Base-by-base conservation (phyloP, 140 eudicot genomes). In the Oenanthe javanica region DNA sequence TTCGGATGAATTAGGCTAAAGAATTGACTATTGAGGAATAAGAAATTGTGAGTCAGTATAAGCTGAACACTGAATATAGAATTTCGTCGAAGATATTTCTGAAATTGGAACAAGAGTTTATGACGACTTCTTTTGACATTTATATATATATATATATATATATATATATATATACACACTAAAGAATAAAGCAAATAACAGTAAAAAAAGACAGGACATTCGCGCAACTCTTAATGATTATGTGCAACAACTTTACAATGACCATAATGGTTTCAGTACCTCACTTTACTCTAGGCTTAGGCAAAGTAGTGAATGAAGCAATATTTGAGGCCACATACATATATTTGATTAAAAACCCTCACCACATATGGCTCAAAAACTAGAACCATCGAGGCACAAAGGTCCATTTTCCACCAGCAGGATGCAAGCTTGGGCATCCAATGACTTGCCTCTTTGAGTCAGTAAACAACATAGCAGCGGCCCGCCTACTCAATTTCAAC, bases 281-380 rank as follows among this genome's bases (percentile, higher is more conserved):
- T 72, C 36, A 43, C 23, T 40, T 72, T 72, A 45, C 77, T 45
- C 49, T 18, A 46, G 18, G 52, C 14, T 72, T 42, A 21, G 51
- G 77, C 77, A 72, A 72, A 72, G 45, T 19, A 5, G 50, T 72
- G 38, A 23, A 72, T 16, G 27, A n/a, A 49, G 16, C 36, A 14
- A n/a, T n/a, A 21, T 43, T 47, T 74, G 25, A 72, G 77, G 43
- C 59, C 16, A 61, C 55, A 71, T 38, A 78, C 72, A 79, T 69
- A 64, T 77, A 81, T 66, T 51, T 83, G 83, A 85, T 74, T 79
- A 82, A 77, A 86, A 85, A 88, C 84, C 90, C 93, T 91, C 92
- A 88, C 91, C 93, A 82, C 81, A 79, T 86, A 63, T 79, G 76
- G 81, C 85, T 80, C 81, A 79, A 83, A 38, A 76, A 72, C 83